Evolutionary conservation across 2,329 filamentous ascomycete species (phyloP), one percentile per base, ranked within the genome.

Genomic region (Colletotrichum sp.): DNA sequence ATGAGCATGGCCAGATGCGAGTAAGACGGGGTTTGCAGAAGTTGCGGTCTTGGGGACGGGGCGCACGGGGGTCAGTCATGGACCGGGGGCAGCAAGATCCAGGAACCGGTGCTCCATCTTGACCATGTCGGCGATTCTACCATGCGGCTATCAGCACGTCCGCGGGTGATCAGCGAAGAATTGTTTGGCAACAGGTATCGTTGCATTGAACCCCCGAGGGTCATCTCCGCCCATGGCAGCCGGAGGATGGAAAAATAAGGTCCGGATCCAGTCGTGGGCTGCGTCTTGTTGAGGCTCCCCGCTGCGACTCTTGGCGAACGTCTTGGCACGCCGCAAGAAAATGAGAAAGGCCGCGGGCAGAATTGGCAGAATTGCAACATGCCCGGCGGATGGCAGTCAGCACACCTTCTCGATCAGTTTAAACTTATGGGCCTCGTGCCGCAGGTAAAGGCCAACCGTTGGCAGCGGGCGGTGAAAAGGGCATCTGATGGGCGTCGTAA

Each of bases 271-370:
- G 74, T 76, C 16, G 16, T 24, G 38, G 57, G 38, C 28, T 28
- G 24, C 21, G 70, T 48, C 58, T 61, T 58, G 57, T 36, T 74
- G 74, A 73, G 70, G 74, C 74, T 74, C 74, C 64, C 70, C 70
- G 64, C 74, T 34, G n/a, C 15, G 28, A 55, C 34, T 61, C 74
- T 76, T 76, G 73, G 73, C 73, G 8, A 13, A 18, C 21, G 28
- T 74, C 72, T 74, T 74, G 68, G 72, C 72, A 75, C 16, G 67
- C 72, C 32, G 48, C 71, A 60, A 36, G 57, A 60, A 69, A 43
- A 65, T 69, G 55, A 60, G 36, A 5, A 5, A 65, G 30, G 32
- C 26, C 63, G 9, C 48, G 36, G 57, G 28, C 55, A n/a, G 21
- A 28, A 32, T 24, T 30, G 21, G 36, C 34, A 43, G 38, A 52